Evolutionary conservation across 441 rosid genomes (phyloP), one percentile per base, ranked within the genome.

Genomic region (Euphorbia neoarborescens): DNA sequence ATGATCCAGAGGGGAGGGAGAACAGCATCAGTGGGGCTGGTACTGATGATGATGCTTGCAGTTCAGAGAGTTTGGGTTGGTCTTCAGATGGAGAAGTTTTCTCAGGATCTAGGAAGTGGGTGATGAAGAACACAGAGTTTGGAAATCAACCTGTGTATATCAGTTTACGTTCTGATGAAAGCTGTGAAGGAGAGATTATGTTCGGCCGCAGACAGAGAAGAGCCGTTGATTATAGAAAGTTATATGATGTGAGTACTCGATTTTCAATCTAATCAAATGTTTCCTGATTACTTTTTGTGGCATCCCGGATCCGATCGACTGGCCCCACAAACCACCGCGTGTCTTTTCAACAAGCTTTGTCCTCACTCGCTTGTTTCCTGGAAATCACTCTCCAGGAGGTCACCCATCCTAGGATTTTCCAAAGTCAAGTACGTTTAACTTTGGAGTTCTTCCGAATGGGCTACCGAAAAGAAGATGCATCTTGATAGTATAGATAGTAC

Each of bases 161-260:
- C 75, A 76, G 77, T 70, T 66, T 71, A 67, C 87, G 82, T 67
- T 86, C 86, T 77, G 85, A 75, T 65, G 96, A 82, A 79, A 76
- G 81, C 69, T 82, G 89, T 57, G 95, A 87, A 72, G 91, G 81
- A 68, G 93, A 89, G 78, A 72, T 88, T 75, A 63, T 87, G 44
- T 68, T 65, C 70, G 94, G 97, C 59, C 92, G 88, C 51, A 88
- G 99, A 76, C 90, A 83, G 80, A 85, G 97, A 68, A 86, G 83
- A 73, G 83, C 85, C 50, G 94, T 94, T 76, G 97, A 94, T 77
- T 94, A 94, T 75, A 90, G 76, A 86, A 84, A 89, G 81, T 78
- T 94, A 76, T 87, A 90, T 82, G 85, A 83, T 83, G 99, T 90
- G 83, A 87, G 96, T 82, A 63, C 64, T 64, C 60, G 20, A 70